Evolutionary conservation across 1,284 basidiomycete genomes (phyloP), one percentile per base, ranked within the genome.

Genomic region (Crucibulum parvulum): DNA sequence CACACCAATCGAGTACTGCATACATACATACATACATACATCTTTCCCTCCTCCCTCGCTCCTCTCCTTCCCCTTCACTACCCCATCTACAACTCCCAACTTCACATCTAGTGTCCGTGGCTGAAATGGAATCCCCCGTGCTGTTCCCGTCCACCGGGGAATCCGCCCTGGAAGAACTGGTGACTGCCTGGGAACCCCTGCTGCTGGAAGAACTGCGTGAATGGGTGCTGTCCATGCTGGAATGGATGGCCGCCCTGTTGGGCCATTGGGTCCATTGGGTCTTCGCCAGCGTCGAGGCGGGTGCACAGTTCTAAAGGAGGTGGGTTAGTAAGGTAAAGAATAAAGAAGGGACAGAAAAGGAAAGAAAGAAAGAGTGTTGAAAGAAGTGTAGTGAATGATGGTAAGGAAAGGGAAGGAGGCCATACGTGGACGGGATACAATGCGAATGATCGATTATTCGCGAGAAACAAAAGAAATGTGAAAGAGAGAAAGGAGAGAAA

Each of bases 281-380:
- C 97, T 69, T 99, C 96, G 55, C 97, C 97, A 57, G 90, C 89
- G 80, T 99, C 97, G 78, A 92, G 98, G 47, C 94, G 88, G 58
- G 84, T 84, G 11, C 94, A 86, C 15, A 98, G 87, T 75, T 98
- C 96, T 82, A 34, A 34, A 11, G 34, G 50, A 11, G 18, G 74
- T 18, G 51, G 31, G 46, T 11, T 11, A 11, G 46, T 48, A n/a
- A n/a, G n/a, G n/a, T n/a, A n/a, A n/a, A n/a, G n/a, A n/a, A n/a
- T n/a, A n/a, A n/a, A n/a, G n/a, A n/a, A n/a, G n/a, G n/a, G n/a
- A n/a, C n/a, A n/a, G n/a, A n/a, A n/a, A n/a, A 24, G 11, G 8
- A 48, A 24, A 48, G 24, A 18, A 8, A 11, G 46, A 11, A 48
- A 48, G 46, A 8, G 34, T 51, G 15, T 7, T 31, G 48, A 7